A percentile compares a stretch with the other conserved stretches of the same genome.
These are phyloP conservation scores for Globisporangium splendens DNA, from an alignment of 352 stramenopile species.

Conservation along the genomic window DNA sequence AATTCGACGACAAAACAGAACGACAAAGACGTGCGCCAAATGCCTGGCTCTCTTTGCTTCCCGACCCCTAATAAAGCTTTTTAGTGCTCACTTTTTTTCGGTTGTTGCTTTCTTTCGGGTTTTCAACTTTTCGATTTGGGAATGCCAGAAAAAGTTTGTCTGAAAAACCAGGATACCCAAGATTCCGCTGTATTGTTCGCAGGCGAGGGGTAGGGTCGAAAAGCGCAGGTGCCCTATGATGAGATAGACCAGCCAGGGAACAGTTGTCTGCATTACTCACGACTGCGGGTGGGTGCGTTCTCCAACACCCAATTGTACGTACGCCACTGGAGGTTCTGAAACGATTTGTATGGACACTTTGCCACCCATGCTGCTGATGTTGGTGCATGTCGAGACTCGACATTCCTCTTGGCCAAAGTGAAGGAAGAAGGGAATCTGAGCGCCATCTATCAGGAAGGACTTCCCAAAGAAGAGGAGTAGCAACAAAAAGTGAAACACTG, in stretches of 20 bases:
- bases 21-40: not conserved
- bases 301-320: too few relatives aligned
- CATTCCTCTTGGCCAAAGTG: too few relatives aligned
- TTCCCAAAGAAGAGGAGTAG: too few relatives aligned
- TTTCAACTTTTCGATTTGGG: too few relatives aligned
- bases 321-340: not conserved
- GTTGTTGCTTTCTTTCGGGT: not conserved
- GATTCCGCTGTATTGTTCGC: too few relatives aligned
- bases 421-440: too few relatives aligned
- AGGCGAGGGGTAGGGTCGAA: too few relatives aligned
- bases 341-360: not conserved
- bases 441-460: too few relatives aligned
- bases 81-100: not conserved
- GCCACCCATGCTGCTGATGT: not conserved
- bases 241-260: not conserved
- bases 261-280: not conserved
- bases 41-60: slow-evolving; percentile 1
- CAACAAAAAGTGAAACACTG: too few relatives aligned
- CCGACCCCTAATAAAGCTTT: not conserved
- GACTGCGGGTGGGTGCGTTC: not conserved
- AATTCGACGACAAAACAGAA: slow-evolving; percentile 9
- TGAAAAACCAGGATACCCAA: not conserved
- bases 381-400: too few relatives aligned
- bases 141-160: not conserved
- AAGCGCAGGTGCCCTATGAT: not conserved